Percentiles rank a stretch among this genome's conserved stretches.
Evolutionary conservation across 352 stramenopile genomes (phyloP).

Genomic region (Phytophthora vignae): DNA sequence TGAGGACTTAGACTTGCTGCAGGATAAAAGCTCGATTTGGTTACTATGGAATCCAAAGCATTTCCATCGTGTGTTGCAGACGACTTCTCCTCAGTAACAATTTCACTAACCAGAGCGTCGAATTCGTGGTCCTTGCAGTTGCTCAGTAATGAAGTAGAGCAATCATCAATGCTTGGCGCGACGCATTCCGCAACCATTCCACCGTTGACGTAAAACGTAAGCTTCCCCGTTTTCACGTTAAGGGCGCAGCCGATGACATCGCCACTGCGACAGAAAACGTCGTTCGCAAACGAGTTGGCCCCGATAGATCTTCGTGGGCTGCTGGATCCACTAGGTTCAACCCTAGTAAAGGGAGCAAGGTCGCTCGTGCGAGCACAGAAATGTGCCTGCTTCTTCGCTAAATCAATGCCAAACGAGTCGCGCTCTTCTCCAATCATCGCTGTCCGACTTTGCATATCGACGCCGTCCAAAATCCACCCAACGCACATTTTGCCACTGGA

Average conservation of each 20-base stretch:
- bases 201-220: slow-evolving; percentile 77
- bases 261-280: slow-evolving; percentile 57
- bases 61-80: not conserved
- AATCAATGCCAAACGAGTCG: slow-evolving; percentile 56
- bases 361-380: slow-evolving; percentile 33
- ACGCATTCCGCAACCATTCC: slow-evolving; percentile 32
- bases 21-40: slow-evolving; percentile 28
- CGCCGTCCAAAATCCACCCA: slow-evolving; percentile 51
- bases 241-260: slow-evolving; percentile 70
- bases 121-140: slow-evolving; percentile 37
- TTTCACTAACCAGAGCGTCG: slow-evolving; percentile 57
- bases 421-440: slow-evolving; percentile 51
- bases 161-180: not conserved
- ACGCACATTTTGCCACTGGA: slow-evolving; percentile 61
- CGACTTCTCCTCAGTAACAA: slow-evolving; percentile 33
- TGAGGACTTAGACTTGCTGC: slow-evolving; percentile 57
- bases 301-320: slow-evolving; percentile 47
- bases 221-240: slow-evolving; percentile 30
- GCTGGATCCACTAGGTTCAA: slow-evolving; percentile 23
- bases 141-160: not conserved
- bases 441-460: slow-evolving; percentile 22
- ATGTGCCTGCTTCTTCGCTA: slow-evolving; percentile 42
- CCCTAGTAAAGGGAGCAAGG: slow-evolving; percentile 28
- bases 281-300: slow-evolving; percentile 41
- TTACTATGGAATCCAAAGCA: not conserved